Conservation (phyloP, 768 basidiomycete genomes). For the Trichaptum fuscoviolaceum region DNA sequence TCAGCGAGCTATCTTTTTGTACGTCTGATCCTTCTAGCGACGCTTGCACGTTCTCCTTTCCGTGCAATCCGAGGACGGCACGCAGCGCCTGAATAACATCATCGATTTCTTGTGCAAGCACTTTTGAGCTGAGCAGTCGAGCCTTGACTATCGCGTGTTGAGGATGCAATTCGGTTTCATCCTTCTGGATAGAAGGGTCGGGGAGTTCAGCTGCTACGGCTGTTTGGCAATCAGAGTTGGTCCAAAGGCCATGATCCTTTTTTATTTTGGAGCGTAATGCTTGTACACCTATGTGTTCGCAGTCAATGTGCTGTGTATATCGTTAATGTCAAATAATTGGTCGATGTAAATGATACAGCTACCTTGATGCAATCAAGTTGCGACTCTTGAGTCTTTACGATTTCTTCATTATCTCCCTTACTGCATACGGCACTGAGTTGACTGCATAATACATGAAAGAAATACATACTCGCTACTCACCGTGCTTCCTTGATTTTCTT, state of each 20-base stretch:
- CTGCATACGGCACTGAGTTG: slow-evolving; percentile 24
- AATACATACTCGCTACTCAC: slow-evolving; percentile 32
- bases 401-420: slow-evolving; percentile 32
- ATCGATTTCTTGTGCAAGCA: slow-evolving; percentile 55
- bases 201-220: slow-evolving; percentile 42
- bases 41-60: slow-evolving; percentile 12
- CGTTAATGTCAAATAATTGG: slow-evolving; percentile 5
- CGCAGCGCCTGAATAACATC: slow-evolving; percentile 47
- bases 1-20: slow-evolving; percentile 4
- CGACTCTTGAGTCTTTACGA: slow-evolving; percentile 46
- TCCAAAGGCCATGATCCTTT: slow-evolving; percentile 60
- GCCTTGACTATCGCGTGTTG: slow-evolving; percentile 55
- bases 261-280: slow-evolving; percentile 69
- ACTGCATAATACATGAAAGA: background rate
- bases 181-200: slow-evolving; percentile 16
- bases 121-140: slow-evolving; percentile 71
- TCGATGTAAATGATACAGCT: slow-evolving; percentile 10
- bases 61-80: slow-evolving; percentile 26
- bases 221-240: slow-evolving; percentile 39
- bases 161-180: slow-evolving; percentile 10
- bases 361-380: slow-evolving; percentile 70
- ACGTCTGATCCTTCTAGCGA: slow-evolving; percentile 3
- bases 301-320: slow-evolving; percentile 46
- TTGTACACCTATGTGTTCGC: slow-evolving; percentile 52
- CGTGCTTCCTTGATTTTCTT: slow-evolving; percentile 72